Evolutionary conservation across 345 rosid genomes (phyloP), one percentile per base, ranked within the genome.

Genomic region (Pistacia integerrima): DNA sequence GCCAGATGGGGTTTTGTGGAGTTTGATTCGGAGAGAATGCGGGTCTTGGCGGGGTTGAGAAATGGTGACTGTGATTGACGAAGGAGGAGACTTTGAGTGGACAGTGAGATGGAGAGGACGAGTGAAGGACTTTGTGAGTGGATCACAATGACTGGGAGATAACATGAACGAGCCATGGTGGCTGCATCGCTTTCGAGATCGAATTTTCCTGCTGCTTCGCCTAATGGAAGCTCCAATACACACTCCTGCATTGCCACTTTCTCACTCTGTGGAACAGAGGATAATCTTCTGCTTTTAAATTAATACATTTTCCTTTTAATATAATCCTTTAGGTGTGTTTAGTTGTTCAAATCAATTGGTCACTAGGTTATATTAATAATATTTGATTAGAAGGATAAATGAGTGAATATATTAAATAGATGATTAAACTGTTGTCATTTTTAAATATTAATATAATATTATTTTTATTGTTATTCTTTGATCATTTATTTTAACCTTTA

Each of bases 151-250:
- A 72, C 86, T 88, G 49, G 91, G 91, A 17, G 84, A 52, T 84
- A 84, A 81, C 87, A 86, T 84, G 85, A 88, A 86, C 25, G 86
- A 58, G 25, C 91, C 91, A 64, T 88, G 91, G 77, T n/a, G n/a
- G n/a, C n/a, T n/a, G n/a, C n/a, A n/a, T n/a, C n/a, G n/a, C n/a
- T n/a, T 79, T 84, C 86, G 10, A 88, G 75, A 35, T 76, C 60
- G 81, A 88, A 84, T 5, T 78, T 75, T 56, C 12, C 52, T 3
- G 83, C 64, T 64, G 79, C 82, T 17, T 20, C 75, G 5, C 77
- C 80, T 3, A 75, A 55, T 35, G 73, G 69, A 41, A 83, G 48
- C 74, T 51, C 77, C 62, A 77, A 7, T 52, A 11, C 77, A 46
- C 62, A 51, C 48, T 28, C 55, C 72, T 9, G 70, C 83, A 1